These are phyloP conservation scores for Hagleromyces aurorensis DNA, from an alignment of 805 yeast genomes.

Conservation along the genomic window DNA sequence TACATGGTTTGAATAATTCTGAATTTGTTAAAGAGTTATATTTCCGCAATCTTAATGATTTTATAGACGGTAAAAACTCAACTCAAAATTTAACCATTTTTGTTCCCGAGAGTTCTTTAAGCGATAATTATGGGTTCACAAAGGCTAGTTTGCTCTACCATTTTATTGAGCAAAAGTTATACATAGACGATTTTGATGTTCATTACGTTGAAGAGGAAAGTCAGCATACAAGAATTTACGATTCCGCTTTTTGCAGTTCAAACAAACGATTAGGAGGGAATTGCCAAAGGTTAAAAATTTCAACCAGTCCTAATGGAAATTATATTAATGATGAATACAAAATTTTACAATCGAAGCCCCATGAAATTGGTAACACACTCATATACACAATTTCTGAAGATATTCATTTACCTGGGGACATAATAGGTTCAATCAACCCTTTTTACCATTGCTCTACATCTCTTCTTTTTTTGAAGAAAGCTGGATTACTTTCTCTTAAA, in stretches of 20 bases:
- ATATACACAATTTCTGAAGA: constrained; percentile 59
- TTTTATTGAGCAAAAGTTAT: constrained; percentile 33
- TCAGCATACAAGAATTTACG: constrained; percentile 31
- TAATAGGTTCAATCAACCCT: constrained; percentile 60
- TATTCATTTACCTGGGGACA: constrained; percentile 52
- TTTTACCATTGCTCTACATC: constrained; percentile 58
- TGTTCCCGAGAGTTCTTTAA: constrained; percentile 36
- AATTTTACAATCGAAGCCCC: constrained; percentile 37
- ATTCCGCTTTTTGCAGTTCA: constrained; percentile 47
- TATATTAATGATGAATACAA: constrained; percentile 50
- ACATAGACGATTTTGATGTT: constrained; percentile 16
- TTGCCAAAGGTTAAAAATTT: constrained; percentile 54
- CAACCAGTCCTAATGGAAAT: constrained; percentile 21
- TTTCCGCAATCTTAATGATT: constrained; percentile 45
- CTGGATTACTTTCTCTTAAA: constrained; percentile 44
- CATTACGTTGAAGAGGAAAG: constrained; percentile 6
- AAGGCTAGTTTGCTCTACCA: constrained; percentile 50
- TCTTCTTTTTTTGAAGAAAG: constrained; percentile 44
- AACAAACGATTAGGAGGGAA: constrained; percentile 46
- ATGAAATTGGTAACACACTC: constrained; percentile 51
- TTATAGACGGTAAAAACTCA: constrained; percentile 46
- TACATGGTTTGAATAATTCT: constrained; percentile 51
- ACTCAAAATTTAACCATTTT: constrained; percentile 51
- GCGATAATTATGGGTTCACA: constrained; percentile 29
- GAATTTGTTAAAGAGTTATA: constrained; percentile 63